Evolutionary conservation across 305 asterid species (phyloP).

Genomic region (Striga hermonthica): DNA sequence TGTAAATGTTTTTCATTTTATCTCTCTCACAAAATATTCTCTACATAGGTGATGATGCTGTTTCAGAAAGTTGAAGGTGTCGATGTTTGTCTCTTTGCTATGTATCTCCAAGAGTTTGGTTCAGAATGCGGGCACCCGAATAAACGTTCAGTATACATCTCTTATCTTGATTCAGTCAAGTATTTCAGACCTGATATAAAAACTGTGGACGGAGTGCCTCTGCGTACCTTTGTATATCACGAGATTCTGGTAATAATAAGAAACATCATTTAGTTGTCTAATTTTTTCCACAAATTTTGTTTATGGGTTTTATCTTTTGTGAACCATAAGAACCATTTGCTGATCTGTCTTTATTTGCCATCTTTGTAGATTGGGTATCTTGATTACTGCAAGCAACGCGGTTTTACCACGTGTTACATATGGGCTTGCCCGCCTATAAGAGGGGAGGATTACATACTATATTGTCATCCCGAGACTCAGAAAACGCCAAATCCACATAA

Average conservation of each 20-base stretch:
- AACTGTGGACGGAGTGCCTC: slow-evolving; percentile 56
- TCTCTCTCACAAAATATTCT: slow-evolving; percentile 25
- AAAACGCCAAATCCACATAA: slow-evolving; percentile 58
- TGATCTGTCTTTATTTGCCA: not conserved
- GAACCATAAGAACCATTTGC: too few species aligned
- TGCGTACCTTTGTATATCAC: slow-evolving; percentile 72
- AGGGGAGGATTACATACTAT: slow-evolving; percentile 75
- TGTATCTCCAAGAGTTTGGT: slow-evolving; percentile 85
- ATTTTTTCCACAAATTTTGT: slow-evolving; percentile 15
- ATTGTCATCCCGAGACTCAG: slow-evolving; percentile 77
- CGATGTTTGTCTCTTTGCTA: slow-evolving; percentile 62
- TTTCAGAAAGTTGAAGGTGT: slow-evolving; percentile 74
- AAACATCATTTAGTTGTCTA: not conserved
- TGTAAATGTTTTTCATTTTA: not conserved
- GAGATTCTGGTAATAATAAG: slow-evolving; percentile 55
- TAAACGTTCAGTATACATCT: slow-evolving; percentile 62
- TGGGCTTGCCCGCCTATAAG: slow-evolving; percentile 83
- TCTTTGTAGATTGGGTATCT: slow-evolving; percentile 70
- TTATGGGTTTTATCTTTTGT: slow-evolving; percentile 15
- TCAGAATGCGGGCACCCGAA: slow-evolving; percentile 71
- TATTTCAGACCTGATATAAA: slow-evolving; percentile 64
- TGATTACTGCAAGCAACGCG: slow-evolving; percentile 70
- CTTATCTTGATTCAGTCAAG: slow-evolving; percentile 78
- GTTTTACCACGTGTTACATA: slow-evolving; percentile 65
- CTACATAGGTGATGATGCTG: slow-evolving; percentile 57